Evolutionary conservation across 73 alveolate genomes (phyloP).

Genomic region (Paramecium biaurelia): DNA sequence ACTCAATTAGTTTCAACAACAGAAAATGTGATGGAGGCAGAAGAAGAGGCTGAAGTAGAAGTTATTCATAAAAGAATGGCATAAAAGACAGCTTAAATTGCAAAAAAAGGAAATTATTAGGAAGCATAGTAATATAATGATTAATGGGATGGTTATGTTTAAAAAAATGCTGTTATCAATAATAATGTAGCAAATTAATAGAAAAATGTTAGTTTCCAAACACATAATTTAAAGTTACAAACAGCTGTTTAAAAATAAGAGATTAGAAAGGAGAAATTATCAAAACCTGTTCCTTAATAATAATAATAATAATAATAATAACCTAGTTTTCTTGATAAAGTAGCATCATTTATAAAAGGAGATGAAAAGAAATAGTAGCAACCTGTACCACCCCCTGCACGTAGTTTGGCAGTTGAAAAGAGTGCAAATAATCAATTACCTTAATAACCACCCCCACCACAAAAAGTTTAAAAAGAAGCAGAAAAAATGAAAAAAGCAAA

Average conservation of each 20-base stretch:
- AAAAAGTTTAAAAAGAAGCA: background rate
- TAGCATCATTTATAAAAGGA: background rate
- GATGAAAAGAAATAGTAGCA: background rate
- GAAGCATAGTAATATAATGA: conserved; percentile 77
- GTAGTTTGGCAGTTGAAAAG: no score
- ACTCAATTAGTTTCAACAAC: conserved; percentile 70
- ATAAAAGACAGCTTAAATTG: conserved; percentile 84
- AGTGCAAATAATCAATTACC: no score
- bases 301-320: background rate
- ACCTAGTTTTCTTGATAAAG: background rate
- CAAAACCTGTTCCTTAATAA: background rate
- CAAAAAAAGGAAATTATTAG: conserved; percentile 75
- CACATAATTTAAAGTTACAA: background rate
- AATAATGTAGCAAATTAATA: background rate
- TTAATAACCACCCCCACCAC: background rate
- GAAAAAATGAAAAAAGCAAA: background rate
- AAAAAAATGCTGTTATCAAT: background rate
- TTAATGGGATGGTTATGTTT: conserved; percentile 60
- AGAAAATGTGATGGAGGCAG: conserved; percentile 78
- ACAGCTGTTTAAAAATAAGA: background rate
- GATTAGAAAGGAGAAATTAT: background rate
- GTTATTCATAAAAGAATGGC: conserved; percentile 82
- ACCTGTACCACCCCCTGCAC: background rate
- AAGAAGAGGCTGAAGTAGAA: conserved; percentile 71
- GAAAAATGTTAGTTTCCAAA: background rate